Base-by-base conservation (phyloP, 768 basidiomycete genomes). In the Mycena indigotica region DNA sequence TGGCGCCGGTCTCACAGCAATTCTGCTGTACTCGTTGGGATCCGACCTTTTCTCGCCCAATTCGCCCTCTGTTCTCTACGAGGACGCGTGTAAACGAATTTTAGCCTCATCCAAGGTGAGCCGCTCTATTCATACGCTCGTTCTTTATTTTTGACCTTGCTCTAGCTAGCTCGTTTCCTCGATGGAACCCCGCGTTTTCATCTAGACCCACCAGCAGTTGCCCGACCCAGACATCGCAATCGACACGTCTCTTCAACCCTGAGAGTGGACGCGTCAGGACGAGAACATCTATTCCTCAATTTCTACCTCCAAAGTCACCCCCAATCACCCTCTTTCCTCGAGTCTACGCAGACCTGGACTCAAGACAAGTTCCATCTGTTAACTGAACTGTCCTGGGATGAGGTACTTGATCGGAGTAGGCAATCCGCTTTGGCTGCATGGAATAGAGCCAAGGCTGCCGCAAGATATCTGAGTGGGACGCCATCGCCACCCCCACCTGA, bases 41-140 rank as follows among this genome's bases (percentile, higher is more conserved):
- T 87, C 91, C 5, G 92, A 94, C 67, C 76, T 93, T 5, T 91
- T 93, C 70, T 91, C 92, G n/a, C 85, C 82, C 69, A 94, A 94
- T 69, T 93, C 91, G 25, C 89, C 92, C 4, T 91, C 91, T 3
- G 89, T 91, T 25, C 73, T 94, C 28, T 91, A 92, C 66, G 82
- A 82, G 39, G 77, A 82, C 46, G 81, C 82, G 32, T 84, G 83
- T 67, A 80, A 83, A 52, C 75, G 78, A 39, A 80, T 83, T 55
- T 76, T 79, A 60, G 69, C 75, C 38, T 83, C 82, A 13, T 59
- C 73, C 29, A 72, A 73, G 69, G 83, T 81, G 39, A 52, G 75
- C 45, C 16, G 41, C 28, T 13, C 28, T 5, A 21, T 65, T 57
- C n/a, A n/a, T n/a, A n/a, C n/a, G n/a, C 62, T 25, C 44, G 32